Percentiles rank a stretch among this genome's conserved stretches.
These are phyloP conservation scores for Daldinia concentrica DNA, from an alignment of 495 filamentous ascomycete species.

Conservation along the genomic window DNA sequence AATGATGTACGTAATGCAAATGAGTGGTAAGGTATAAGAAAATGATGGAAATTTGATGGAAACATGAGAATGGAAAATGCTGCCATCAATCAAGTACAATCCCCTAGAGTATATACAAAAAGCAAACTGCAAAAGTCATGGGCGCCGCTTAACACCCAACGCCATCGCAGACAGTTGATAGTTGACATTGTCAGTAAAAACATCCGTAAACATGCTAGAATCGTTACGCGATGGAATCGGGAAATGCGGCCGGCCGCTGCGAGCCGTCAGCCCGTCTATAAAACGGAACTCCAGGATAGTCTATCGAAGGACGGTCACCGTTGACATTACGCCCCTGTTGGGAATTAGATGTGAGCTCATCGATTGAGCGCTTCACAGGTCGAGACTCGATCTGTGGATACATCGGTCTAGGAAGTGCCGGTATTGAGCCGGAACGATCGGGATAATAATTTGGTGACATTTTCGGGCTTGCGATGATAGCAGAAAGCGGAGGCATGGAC, in stretches of 20 bases:
- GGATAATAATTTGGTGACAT: constrained; percentile 29
- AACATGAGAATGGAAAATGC: constrained; percentile 15
- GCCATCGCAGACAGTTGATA: constrained; percentile 20
- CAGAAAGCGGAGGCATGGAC: constrained; percentile 36
- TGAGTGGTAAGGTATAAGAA: constrained; percentile 16
- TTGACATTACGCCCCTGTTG: constrained; percentile 43
- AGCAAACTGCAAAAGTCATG: constrained; percentile 13
- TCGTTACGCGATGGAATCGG: constrained; percentile 28
- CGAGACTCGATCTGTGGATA: constrained; percentile 42
- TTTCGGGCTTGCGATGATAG: constrained; percentile 37
- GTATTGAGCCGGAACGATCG: constrained; percentile 40
- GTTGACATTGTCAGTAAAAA: constrained; percentile 27
- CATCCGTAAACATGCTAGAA: constrained; percentile 35
- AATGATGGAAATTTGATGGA: background rate
- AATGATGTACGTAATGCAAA: constrained; percentile 26
- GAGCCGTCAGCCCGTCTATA: constrained; percentile 45
- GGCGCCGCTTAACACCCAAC: constrained; percentile 33
- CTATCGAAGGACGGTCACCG: constrained; percentile 41
- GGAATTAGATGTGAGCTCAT: constrained; percentile 40
- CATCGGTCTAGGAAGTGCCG: constrained; percentile 28
- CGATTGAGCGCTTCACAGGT: constrained; percentile 42
- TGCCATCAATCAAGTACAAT: background rate
- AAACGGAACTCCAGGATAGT: constrained; percentile 28
- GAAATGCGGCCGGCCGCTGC: constrained; percentile 31
- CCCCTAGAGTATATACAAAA: constrained; percentile 36